Evolutionary conservation across 768 basidiomycete species (phyloP), one percentile per base, ranked within the genome.

Genomic region (Collybiopsis luxurians): DNA sequence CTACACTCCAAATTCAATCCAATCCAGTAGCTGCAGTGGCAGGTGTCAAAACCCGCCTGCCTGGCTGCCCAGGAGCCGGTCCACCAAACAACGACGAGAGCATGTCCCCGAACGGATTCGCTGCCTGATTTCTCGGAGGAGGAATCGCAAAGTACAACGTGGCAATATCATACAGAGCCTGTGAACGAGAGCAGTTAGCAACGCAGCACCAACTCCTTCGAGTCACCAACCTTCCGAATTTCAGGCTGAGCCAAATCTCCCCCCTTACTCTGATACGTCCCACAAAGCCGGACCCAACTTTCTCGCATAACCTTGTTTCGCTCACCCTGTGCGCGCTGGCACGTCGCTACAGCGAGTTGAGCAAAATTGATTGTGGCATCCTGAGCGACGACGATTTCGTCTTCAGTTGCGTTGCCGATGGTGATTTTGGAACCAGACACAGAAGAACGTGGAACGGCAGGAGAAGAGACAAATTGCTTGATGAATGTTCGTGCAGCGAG

Each of bases 401-500:
- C 74, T 51, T 75, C 74, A 13, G 73, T 67, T 44, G 80, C 81
- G 5, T 84, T 76, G 21, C 76, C 68, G 44, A 89, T 72, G n/a
- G 79, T 73, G 10, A 72, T 63, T 24, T 73, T 71, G 59, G 78
- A 69, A 47, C 77, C 64, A 39, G 80, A 77, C 11, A 79, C 75
- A 54, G 80, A 68, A 17, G 77, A 70, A 19, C 77, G 66, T 45
- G 87, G 75, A 5, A 91, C 73, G 56, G 17, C 53, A 15, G 34
- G 36, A 11, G 83, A 81, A 49, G 86, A 78, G 47, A 87, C 78
- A 69, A 90, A 93, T 48, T 86, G 83, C n/a, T 80, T 76, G 67
- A 96, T 86, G 78, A 98, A 97, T n/a, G 89, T 84, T n/a, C 85
- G 84, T 3, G 96, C 92, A 3, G 91, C 91, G n/a, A 93, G 83